Evolutionary conservation across 2,329 filamentous ascomycete species (phyloP).

Genomic region (Mycocentrospora acerina): DNA sequence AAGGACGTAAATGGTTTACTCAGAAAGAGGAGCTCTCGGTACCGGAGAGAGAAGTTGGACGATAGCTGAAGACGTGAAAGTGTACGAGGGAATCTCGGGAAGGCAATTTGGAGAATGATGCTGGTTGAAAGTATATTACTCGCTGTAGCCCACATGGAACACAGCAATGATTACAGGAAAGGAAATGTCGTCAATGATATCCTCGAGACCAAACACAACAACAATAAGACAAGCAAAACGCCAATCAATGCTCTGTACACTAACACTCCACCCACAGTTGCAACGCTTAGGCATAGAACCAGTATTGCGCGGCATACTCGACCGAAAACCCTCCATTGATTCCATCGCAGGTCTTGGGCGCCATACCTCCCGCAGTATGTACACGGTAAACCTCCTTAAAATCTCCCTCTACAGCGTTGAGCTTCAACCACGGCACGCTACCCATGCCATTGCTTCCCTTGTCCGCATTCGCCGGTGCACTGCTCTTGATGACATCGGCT

Average conservation of each 20-base stretch:
- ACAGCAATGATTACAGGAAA: slow-evolving; percentile 21
- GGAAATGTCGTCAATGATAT: slow-evolving; percentile 21
- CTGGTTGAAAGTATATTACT: slow-evolving; percentile 18
- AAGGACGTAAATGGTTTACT: slow-evolving; percentile 12
- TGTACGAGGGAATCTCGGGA: neutral
- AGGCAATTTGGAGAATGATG: neutral
- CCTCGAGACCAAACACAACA: slow-evolving; percentile 11
- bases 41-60: slow-evolving; percentile 27
- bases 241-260: slow-evolving; percentile 38
- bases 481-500: slow-evolving; percentile 60
- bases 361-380: slow-evolving; percentile 76
- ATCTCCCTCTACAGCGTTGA: slow-evolving; percentile 51
- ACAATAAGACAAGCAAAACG: slow-evolving; percentile 22
- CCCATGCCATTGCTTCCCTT: slow-evolving; percentile 60
- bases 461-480: slow-evolving; percentile 64
- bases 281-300: slow-evolving; percentile 53
- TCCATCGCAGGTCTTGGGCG: slow-evolving; percentile 72
- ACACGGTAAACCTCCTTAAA: slow-evolving; percentile 80
- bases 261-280: slow-evolving; percentile 2
- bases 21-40: slow-evolving; percentile 31
- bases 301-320: slow-evolving; percentile 81
- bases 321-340: slow-evolving; percentile 66
- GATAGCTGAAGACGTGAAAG: slow-evolving; percentile 11
- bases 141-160: slow-evolving; percentile 16
- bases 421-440: slow-evolving; percentile 78